Percentiles rank a stretch among this genome's conserved stretches.
These are phyloP conservation scores for Amanita fuliginea DNA, from an alignment of 768 basidiomycete genomes.

Conservation along the genomic window DNA sequence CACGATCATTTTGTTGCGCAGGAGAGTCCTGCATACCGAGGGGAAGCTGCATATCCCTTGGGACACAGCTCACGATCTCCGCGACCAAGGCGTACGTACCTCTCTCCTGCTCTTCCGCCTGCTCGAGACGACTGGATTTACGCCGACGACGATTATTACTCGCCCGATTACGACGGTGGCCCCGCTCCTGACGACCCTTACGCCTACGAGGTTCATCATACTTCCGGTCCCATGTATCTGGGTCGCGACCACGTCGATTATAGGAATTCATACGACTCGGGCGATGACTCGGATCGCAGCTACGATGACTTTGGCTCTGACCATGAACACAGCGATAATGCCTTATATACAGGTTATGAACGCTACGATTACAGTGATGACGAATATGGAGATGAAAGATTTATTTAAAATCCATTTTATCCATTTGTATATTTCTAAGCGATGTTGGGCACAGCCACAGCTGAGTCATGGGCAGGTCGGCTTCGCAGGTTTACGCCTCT, in stretches of 20 bases:
- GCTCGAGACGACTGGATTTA: neutral
- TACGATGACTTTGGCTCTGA: conserved; percentile 51
- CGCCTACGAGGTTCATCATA: neutral
- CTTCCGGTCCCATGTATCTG: no score
- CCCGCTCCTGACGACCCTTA: neutral
- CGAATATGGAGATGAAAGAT: conserved; percentile 18
- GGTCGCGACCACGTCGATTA: neutral
- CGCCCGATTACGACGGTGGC: neutral
- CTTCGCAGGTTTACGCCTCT: neutral
- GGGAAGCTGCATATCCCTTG: neutral
- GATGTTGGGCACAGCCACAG: neutral
- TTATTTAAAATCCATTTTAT: no score
- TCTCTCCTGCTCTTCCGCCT: neutral
- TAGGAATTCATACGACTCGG: neutral
- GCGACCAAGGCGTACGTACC: neutral
- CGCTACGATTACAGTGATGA: conserved; percentile 27
- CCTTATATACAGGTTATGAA: conserved; percentile 23
- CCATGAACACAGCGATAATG: conserved; percentile 48
- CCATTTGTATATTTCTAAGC: no score
- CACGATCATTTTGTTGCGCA: neutral
- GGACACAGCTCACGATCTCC: neutral
- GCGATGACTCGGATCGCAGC: neutral
- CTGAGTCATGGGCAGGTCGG: neutral
- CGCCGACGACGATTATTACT: neutral
- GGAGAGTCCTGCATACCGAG: neutral